These are phyloP conservation scores for Aspergillus sp. DNA, from an alignment of 2,329 filamentous ascomycete species.

Conservation along the genomic window DNA sequence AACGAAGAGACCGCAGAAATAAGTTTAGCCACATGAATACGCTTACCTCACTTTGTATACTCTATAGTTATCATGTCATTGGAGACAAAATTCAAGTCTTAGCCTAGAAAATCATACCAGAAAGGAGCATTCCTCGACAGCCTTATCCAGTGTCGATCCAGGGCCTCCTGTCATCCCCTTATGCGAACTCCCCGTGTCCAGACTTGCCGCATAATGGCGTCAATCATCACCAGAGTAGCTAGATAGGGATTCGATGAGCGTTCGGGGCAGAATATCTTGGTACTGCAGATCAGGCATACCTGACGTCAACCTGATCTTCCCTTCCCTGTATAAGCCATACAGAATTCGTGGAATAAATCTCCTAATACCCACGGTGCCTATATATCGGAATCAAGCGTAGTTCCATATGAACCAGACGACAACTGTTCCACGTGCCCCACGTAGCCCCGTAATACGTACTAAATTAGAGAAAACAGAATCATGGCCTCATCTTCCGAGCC, in stretches of 20 bases:
- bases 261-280: not conserved
- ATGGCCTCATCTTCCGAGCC: not conserved
- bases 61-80: not conserved
- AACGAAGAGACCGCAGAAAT: slow-evolving; percentile 27
- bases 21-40: not conserved
- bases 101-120: not conserved
- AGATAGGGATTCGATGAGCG: not conserved
- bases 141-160: too few species aligned
- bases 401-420: too few species aligned
- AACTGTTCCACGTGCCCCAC: too few species aligned
- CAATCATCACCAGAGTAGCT: not conserved
- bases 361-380: not conserved
- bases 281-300: not conserved
- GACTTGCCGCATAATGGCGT: not conserved
- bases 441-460: too few species aligned
- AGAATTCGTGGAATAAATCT: not conserved
- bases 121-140: not conserved
- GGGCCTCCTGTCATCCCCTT: too few species aligned
- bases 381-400: not conserved
- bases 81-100: not conserved
- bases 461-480: too few species aligned
- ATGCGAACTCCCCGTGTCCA: not conserved
- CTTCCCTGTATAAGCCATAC: not conserved
- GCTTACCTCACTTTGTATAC: not conserved
- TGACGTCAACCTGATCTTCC: not conserved